Evolutionary conservation across 805 yeast species (phyloP).

Genomic region (Candida nonsorbophila): DNA sequence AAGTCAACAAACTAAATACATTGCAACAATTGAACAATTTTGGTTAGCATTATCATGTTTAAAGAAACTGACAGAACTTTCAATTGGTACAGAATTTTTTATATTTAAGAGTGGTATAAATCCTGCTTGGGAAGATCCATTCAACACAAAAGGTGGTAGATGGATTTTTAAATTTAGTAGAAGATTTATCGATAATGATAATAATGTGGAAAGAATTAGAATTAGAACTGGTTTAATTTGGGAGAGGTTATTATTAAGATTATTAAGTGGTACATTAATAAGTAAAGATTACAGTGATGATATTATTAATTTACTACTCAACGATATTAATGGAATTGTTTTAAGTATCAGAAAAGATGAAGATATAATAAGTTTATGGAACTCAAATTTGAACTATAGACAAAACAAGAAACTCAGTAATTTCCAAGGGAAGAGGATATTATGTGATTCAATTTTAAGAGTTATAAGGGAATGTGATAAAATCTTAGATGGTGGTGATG

Average conservation of each 20-base stretch:
- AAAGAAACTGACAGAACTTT: conserved; percentile 33
- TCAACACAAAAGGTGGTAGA: conserved; percentile 55
- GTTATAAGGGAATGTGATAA: conserved; percentile 45
- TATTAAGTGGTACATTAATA: conserved; percentile 47
- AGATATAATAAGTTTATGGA: conserved; percentile 59
- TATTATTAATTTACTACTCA: conserved; percentile 32
- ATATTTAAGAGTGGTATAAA: conserved; percentile 55
- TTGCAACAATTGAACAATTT: conserved; percentile 49
- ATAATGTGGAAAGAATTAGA: conserved; percentile 16
- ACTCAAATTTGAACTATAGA: conserved; percentile 34
- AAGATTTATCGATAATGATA: conserved; percentile 16
- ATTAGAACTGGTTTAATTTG: conserved; percentile 41
- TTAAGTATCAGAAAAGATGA: conserved; percentile 56
- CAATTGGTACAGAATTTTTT: conserved; percentile 47
- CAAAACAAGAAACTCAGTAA: conserved; percentile 27
- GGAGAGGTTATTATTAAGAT: conserved; percentile 51
- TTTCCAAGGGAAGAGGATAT: conserved; percentile 39
- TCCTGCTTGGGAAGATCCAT: conserved; percentile 68
- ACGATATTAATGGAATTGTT: conserved; percentile 56
- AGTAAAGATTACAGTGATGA: conserved; percentile 26
- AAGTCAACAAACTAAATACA: conserved; percentile 13
- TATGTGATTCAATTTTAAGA: conserved; percentile 42
- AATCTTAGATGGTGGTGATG: conserved; percentile 31
- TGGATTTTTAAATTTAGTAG: conserved; percentile 53
- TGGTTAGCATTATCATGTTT: conserved; percentile 41